These are phyloP conservation scores for Phaseolus lunatus DNA, from an alignment of 306 rosid genomes.

Conservation along the genomic window DNA sequence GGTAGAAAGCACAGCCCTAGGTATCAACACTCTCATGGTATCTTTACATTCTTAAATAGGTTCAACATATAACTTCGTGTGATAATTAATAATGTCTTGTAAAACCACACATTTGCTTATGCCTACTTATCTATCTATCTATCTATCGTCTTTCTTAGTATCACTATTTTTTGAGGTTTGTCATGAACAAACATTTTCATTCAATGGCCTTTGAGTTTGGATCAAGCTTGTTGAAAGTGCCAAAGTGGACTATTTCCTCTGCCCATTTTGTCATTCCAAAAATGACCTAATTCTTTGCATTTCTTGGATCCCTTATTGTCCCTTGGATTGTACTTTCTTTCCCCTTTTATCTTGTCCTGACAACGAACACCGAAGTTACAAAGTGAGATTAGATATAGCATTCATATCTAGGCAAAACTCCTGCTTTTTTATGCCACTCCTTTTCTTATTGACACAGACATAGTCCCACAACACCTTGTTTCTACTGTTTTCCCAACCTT, in stretches of 20 bases:
- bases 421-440: slow-evolving; percentile 21
- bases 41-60: neutral
- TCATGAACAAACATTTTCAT: slow-evolving; percentile 1
- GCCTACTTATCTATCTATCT: neutral
- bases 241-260: neutral
- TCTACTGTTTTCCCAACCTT: slow-evolving; percentile 4
- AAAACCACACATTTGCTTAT: neutral
- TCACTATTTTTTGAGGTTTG: neutral
- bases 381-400: slow-evolving; percentile 11
- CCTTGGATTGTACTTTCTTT: neutral
- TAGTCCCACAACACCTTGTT: neutral
- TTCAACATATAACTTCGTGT: neutral
- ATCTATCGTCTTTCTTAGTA: too few species aligned
- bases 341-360: slow-evolving; percentile 25
- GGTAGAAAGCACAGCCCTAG: slow-evolving; percentile 59
- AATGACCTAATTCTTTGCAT: slow-evolving; percentile 24
- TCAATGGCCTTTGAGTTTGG: slow-evolving; percentile 18
- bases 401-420: slow-evolving; percentile 14
- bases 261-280: slow-evolving; percentile 9
- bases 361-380: neutral
- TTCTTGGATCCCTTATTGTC: slow-evolving; percentile 26
- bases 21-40: slow-evolving; percentile 44
- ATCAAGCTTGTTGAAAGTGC: slow-evolving; percentile 17
- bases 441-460: slow-evolving; percentile 11
- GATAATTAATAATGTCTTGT: neutral